Evolutionary conservation across 2,329 filamentous ascomycete genomes (phyloP).

Genomic region (Microcera coccophila): DNA sequence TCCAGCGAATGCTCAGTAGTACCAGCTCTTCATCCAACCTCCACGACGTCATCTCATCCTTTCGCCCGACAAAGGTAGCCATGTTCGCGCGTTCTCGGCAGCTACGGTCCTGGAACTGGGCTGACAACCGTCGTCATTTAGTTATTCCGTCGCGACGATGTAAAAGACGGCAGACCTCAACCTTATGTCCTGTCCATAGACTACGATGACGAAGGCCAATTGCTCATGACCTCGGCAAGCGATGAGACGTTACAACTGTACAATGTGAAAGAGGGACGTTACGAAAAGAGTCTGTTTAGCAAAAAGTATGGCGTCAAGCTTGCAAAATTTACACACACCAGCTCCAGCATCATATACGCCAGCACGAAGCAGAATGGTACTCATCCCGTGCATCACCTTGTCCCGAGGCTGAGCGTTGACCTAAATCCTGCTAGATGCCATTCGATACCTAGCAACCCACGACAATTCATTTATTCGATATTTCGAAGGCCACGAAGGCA

Average conservation of each 20-base stretch:
- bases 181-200: slow-evolving; percentile 83
- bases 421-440: slow-evolving; percentile 58
- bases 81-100: neutral
- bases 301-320: slow-evolving; percentile 97
- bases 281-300: slow-evolving; percentile 83
- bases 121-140: slow-evolving; percentile 8
- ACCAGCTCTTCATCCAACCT: slow-evolving; percentile 59
- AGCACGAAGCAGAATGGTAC: slow-evolving; percentile 89
- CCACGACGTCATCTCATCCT: slow-evolving; percentile 71
- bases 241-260: slow-evolving; percentile 96
- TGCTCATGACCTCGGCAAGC: slow-evolving; percentile 83
- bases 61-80: slow-evolving; percentile 73
- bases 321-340: slow-evolving; percentile 89
- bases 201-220: slow-evolving; percentile 93
- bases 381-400: no score
- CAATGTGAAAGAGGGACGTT: slow-evolving; percentile 84
- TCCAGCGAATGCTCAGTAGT: slow-evolving; percentile 44
- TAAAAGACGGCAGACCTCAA: slow-evolving; percentile 48
- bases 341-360: slow-evolving; percentile 87
- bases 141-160: slow-evolving; percentile 57
- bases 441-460: slow-evolving; percentile 82
- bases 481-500: slow-evolving; percentile 82
- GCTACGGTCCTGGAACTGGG: neutral
- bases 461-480: slow-evolving; percentile 97
- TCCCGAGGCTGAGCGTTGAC: no score